Conservation (phyloP, 2,329 filamentous ascomycete genomes). For the Pseudopyricularia javanii region DNA sequence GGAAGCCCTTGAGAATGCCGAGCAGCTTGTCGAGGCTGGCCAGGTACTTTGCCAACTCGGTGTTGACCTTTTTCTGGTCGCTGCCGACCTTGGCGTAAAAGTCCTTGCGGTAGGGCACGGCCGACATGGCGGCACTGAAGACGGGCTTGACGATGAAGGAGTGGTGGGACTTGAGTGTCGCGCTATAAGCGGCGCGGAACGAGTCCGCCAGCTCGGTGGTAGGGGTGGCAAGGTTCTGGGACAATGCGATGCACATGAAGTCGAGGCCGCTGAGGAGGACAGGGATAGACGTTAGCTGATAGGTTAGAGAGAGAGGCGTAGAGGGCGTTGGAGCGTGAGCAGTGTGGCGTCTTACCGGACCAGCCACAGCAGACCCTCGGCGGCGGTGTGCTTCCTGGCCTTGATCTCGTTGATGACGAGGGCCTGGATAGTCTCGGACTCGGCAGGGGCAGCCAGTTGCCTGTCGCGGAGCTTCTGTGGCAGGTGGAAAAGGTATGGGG, state of each 20-base stretch:
- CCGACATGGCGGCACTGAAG: conserved; percentile 86
- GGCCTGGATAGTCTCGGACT: conserved; percentile 75
- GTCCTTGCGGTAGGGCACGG: conserved; percentile 83
- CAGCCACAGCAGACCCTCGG: conserved; percentile 86
- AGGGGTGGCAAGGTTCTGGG: conserved; percentile 58
- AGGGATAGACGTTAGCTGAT: conserved; percentile 3
- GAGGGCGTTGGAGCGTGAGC: not conserved
- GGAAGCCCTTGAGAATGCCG: conserved; percentile 52
- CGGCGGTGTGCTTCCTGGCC: conserved; percentile 75
- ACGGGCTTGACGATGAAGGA: conserved; percentile 80
- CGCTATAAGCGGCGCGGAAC: conserved; percentile 75
- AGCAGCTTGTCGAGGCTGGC: conserved; percentile 54
- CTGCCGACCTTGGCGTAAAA: conserved; percentile 82
- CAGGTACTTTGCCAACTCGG: conserved; percentile 60
- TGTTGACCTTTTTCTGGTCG: conserved; percentile 48
- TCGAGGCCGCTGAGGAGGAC: conserved; percentile 62
- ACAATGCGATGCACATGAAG: conserved; percentile 79
- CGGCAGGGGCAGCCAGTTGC: conserved; percentile 62
- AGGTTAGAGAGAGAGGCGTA: not conserved
- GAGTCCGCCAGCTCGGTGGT: conserved; percentile 69
- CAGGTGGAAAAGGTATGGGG: not conserved
- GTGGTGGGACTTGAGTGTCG: conserved; percentile 87
- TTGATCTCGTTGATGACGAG: conserved; percentile 81
- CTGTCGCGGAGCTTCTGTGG: conserved; percentile 77
- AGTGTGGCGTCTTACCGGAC: conserved; percentile 49